Evolutionary conservation across 176 grass and related monocot species (phyloP), one percentile per base, ranked within the genome.

Genomic region (Aegilops umbellulata): DNA sequence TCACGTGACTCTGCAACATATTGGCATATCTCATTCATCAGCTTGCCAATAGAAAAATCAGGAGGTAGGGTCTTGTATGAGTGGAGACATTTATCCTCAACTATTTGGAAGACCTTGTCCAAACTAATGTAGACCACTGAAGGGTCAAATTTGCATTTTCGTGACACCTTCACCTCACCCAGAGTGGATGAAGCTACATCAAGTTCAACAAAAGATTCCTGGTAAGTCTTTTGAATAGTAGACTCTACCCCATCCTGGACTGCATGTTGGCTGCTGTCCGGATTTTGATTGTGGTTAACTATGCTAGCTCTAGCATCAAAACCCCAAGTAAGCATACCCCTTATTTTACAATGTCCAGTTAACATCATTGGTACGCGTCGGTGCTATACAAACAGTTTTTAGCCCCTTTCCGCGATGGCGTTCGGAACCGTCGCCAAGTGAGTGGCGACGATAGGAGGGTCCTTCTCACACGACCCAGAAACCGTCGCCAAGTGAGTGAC

Each of bases 21-120:
- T 81, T 95, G 69, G 65, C 95, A 97, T 84, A 97, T 83, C 69
- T 92, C 85, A 76, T 88, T 95, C 90, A 95, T 84, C 26, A 97
- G 49, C 46, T 84, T 88, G 73, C 82, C 70, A 74, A 97, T 78
- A 80, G 92, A 95, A 86, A 97, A 91, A 60, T 83, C 68, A 11
- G 95, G 76, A 76, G 83, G 84, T 15, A 90, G 57, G 36, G 87
- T 30, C 64, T 90, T 97, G 65, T 88, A 93, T 10, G 92, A 93
- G 66, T 35, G 83, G 32, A 89, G 76, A 69, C 75, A 93, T 70
- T 81, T 92, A 69, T 95, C 64, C 79, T 97, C 95, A 13, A 90
- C 76, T 65, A 80, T 84, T 70, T 90, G 91, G 38, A 89, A 90
- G 61, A 95, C 74, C 9, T 78, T 58, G 20, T 92, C 88, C 53